A percentile compares a stretch with the other conserved stretches of the same genome.
Evolutionary conservation across 176 grass and related monocot species (phyloP).

Genomic region (Triticum urartu): DNA sequence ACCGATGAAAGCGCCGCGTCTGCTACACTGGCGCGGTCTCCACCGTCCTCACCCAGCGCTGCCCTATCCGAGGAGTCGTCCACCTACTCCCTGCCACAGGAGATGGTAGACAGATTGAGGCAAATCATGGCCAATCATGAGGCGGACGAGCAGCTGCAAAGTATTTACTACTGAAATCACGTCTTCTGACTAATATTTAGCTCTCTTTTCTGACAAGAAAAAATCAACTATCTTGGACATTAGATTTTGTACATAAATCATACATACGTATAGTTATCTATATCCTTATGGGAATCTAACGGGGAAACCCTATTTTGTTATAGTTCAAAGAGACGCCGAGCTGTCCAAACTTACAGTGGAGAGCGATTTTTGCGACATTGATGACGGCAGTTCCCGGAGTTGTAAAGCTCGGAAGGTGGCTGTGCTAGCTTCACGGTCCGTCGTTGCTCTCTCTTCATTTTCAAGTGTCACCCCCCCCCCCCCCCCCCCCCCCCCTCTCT

Average conservation of each 20-base stretch:
- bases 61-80: too few relatives aligned
- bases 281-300: not conserved
- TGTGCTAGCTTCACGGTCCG: not conserved
- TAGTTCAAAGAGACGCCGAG: not conserved
- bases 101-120: not conserved
- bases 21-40: too few relatives aligned
- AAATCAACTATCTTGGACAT: too few relatives aligned
- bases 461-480: too few relatives aligned
- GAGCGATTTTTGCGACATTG: not conserved
- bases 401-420: not conserved
- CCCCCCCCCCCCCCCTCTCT: too few relatives aligned
- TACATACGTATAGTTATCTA: too few relatives aligned
- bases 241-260: too few relatives aligned
- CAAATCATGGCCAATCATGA: not conserved
- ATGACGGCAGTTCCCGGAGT: not conserved
- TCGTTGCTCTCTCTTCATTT: too few relatives aligned
- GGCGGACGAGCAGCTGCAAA: not conserved
- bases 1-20: not conserved
- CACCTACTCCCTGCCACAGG: not conserved
- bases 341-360: not conserved
- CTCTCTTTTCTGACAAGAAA: too few relatives aligned
- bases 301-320: not conserved
- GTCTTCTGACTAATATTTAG: too few relatives aligned
- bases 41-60: too few relatives aligned
- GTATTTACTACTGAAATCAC: too few relatives aligned